Evolutionary conservation across 768 basidiomycete genomes (phyloP).

Genomic region (Mycena epipterygia): DNA sequence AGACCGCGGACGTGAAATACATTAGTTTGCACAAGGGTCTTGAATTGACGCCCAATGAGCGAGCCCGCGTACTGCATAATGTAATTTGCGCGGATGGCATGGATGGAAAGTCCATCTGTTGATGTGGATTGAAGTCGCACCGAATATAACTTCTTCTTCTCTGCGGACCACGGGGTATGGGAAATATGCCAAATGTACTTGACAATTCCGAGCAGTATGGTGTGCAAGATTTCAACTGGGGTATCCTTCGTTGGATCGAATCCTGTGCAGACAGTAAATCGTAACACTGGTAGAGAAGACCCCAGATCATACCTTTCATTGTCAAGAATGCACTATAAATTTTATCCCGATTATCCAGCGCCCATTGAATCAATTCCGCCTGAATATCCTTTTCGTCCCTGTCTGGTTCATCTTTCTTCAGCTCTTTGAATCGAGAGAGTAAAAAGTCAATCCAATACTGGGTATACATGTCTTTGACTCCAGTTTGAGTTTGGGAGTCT

Average conservation of each 20-base stretch:
- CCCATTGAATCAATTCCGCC: not conserved
- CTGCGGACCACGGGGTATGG: conserved; percentile 45
- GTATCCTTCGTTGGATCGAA: conserved; percentile 50
- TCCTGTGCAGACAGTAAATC: conserved; percentile 32
- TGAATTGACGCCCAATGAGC: too few species aligned
- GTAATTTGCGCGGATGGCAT: conserved; percentile 54
- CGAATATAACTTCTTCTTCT: conserved; percentile 44
- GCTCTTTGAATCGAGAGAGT: not conserved
- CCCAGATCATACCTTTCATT: not conserved
- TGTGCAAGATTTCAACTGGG: conserved; percentile 60
- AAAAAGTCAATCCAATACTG: too few species aligned
- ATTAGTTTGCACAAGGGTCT: conserved; percentile 48
- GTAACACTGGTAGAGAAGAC: not conserved
- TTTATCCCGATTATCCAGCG: not conserved
- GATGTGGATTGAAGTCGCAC: conserved; percentile 49
- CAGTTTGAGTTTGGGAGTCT: conserved; percentile 43
- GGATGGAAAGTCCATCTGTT: too few species aligned
- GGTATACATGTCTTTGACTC: conserved; percentile 6
- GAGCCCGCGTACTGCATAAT: conserved; percentile 52
- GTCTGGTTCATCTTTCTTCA: not conserved
- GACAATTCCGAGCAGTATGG: conserved; percentile 55
- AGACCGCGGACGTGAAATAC: conserved; percentile 55
- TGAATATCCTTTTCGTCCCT: not conserved
- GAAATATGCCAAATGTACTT: conserved; percentile 59
- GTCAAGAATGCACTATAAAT: not conserved